A percentile compares a stretch with the other conserved stretches of the same genome.
Conservation (phyloP, 768 basidiomycete species). For the Xanthoconium stramineum region DNA sequence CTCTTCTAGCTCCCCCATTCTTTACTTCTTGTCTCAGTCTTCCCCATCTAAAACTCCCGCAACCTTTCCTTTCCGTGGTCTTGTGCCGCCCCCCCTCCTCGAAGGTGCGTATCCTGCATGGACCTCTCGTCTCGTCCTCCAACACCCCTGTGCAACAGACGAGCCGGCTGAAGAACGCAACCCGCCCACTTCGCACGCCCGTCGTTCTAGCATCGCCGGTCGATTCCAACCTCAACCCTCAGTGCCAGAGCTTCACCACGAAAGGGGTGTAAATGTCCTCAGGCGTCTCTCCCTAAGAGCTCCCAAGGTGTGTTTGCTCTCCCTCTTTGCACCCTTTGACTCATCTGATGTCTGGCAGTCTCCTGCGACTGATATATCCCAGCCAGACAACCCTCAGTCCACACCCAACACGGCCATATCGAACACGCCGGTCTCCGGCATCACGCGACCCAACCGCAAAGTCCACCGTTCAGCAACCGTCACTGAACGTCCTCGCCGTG, state of each 20-base stretch:
- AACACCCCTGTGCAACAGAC: constrained; percentile 23
- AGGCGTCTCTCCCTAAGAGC: constrained; percentile 72
- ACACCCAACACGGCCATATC: constrained; percentile 55
- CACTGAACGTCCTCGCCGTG: constrained; percentile 50
- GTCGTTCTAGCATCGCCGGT: constrained; percentile 58
- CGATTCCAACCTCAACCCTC: constrained; percentile 50
- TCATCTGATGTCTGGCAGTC: constrained; percentile 7
- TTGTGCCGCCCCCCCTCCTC: constrained; percentile 50
- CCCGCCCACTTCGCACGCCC: constrained; percentile 48
- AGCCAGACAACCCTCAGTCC: constrained; percentile 35
- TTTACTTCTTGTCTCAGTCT: constrained; percentile 64
- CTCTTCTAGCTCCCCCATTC: constrained; percentile 66
- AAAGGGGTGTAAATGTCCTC: constrained; percentile 69
- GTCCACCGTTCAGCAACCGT: constrained; percentile 62
- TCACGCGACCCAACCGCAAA: constrained; percentile 27
- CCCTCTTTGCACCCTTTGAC: no score
- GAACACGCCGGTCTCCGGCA: constrained; percentile 14
- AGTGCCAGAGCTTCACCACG: constrained; percentile 46
- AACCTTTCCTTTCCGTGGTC: constrained; percentile 60
- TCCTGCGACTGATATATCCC: constrained; percentile 16
- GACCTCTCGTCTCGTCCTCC: background rate
- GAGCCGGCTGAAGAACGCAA: constrained; percentile 43
- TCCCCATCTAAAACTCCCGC: constrained; percentile 52
- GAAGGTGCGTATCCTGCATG: constrained; percentile 48
- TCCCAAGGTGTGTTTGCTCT: constrained; percentile 48